A percentile compares a stretch with the other conserved stretches of the same genome.
Conservation (phyloP, 805 yeast genomes). For the Cyberlindnera nakhonratchasimensis region DNA sequence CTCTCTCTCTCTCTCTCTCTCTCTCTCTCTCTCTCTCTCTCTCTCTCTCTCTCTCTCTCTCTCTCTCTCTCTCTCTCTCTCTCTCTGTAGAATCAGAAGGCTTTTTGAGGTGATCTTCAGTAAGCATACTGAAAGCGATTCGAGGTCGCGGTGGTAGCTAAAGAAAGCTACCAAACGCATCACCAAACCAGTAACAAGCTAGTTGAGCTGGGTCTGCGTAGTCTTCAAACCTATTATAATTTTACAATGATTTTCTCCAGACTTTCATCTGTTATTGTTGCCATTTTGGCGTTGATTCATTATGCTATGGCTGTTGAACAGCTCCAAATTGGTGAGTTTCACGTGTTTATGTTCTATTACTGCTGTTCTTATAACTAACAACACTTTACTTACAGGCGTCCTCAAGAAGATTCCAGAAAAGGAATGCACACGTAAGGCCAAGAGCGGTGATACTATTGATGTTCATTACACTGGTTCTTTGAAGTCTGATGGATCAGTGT, state of each 20-base stretch:
- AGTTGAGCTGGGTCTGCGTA: too few species aligned
- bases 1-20: too few species aligned
- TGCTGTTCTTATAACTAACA: not conserved
- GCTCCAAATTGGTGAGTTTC: slow-evolving; percentile 13
- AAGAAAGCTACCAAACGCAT: not conserved
- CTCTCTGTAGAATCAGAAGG: too few species aligned
- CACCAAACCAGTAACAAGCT: too few species aligned
- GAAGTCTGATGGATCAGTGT: slow-evolving; percentile 57
- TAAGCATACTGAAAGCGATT: too few species aligned
- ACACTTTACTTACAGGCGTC: slow-evolving; percentile 32
- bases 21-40: too few species aligned
- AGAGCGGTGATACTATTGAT: slow-evolving; percentile 60
- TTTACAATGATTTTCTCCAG: not conserved
- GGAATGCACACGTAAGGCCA: slow-evolving; percentile 55
- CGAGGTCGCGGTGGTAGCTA: too few species aligned
- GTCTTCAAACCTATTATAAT: not conserved
- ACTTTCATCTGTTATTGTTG: not conserved
- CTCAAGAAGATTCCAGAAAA: slow-evolving; percentile 44
- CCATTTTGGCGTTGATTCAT: not conserved
- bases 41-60: too few species aligned
- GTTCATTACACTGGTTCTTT: slow-evolving; percentile 81
- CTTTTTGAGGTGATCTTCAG: too few species aligned
- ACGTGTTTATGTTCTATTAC: not conserved
- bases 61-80: too few species aligned
- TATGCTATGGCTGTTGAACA: slow-evolving; percentile 7